Evolutionary conservation across 306 rosid species (phyloP).

Genomic region (Rosa chinensis): DNA sequence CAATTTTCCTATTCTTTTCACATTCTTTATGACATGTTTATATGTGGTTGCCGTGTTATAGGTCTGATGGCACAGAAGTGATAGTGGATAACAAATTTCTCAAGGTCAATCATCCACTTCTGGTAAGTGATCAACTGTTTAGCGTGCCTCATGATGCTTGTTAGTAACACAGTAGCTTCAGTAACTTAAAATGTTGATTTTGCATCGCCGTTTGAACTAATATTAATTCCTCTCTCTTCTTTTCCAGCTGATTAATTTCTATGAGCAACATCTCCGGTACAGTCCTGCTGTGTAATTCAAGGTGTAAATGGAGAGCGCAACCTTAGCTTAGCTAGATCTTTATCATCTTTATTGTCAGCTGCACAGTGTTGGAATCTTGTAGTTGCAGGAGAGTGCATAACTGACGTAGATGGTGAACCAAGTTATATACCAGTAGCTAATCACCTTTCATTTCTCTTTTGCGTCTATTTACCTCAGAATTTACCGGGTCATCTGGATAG

Average conservation of each 20-base stretch:
- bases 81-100: conserved; percentile 89
- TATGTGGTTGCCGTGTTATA: conserved; percentile 25
- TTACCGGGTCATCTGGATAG: conserved; percentile 14
- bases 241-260: conserved; percentile 79
- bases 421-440: conserved; percentile 19
- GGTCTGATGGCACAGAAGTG: conserved; percentile 87
- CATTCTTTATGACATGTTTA: conserved; percentile 11
- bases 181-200: background rate
- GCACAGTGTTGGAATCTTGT: conserved; percentile 33
- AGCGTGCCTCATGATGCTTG: background rate
- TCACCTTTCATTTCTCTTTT: conserved; percentile 17
- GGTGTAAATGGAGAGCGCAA: conserved; percentile 29
- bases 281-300: conserved; percentile 44
- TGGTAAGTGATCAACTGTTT: conserved; percentile 58
- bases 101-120: conserved; percentile 66
- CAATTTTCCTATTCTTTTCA: background rate
- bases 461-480: conserved; percentile 10
- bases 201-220: background rate
- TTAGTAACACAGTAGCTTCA: conserved; percentile 12
- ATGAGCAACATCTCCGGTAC: conserved; percentile 89
- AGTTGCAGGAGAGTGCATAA: conserved; percentile 34
- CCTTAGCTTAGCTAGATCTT: conserved; percentile 28
- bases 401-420: conserved; percentile 27
- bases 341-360: conserved; percentile 29
- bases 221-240: conserved; percentile 13